Percentiles rank a stretch among this genome's conserved stretches.
These are phyloP conservation scores for Colletotrichum sp. DNA, from an alignment of 2,329 filamentous ascomycete species.

Conservation along the genomic window DNA sequence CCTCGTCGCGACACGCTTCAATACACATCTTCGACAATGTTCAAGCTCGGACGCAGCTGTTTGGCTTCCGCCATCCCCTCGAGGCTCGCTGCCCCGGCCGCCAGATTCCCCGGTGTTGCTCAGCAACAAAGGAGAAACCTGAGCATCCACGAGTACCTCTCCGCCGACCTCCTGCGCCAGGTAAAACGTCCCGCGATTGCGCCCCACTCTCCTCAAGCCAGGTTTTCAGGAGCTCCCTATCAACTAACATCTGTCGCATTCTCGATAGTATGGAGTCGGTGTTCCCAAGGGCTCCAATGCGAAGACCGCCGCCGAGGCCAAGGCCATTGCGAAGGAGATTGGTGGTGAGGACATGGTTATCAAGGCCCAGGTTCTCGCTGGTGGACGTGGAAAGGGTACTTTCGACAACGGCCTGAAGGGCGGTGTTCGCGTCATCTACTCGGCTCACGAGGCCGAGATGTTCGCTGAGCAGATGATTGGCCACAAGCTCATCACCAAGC, in stretches of 20 bases:
- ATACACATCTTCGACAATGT: slow-evolving; percentile 63
- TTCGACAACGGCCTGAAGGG: slow-evolving; percentile 99
- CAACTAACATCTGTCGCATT: slow-evolving; percentile 22
- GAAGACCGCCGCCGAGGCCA: slow-evolving; percentile 82
- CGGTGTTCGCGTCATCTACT: slow-evolving; percentile 98
- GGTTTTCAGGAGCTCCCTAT: slow-evolving; percentile 1
- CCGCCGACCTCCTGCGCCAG: slow-evolving; percentile 85
- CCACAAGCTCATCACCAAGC: slow-evolving; percentile 99
- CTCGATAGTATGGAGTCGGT: slow-evolving; percentile 85
- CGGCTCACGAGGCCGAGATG: slow-evolving; percentile 94
- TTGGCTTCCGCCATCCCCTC: slow-evolving; percentile 74
- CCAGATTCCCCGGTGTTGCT: slow-evolving; percentile 67
- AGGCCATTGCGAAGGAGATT: slow-evolving; percentile 88
- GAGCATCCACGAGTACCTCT: slow-evolving; percentile 98
- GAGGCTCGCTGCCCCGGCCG: slow-evolving; percentile 45
- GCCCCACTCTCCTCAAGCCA: slow-evolving; percentile 18
- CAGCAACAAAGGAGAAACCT: slow-evolving; percentile 88
- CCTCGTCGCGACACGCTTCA: neutral
- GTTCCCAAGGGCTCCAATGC: slow-evolving; percentile 91
- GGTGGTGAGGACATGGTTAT: slow-evolving; percentile 98
- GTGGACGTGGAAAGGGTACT: slow-evolving; percentile 95
- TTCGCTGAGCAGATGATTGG: slow-evolving; percentile 99
- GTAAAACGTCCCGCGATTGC: slow-evolving; percentile 42
- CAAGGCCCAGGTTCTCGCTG: slow-evolving; percentile 98
- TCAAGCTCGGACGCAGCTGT: slow-evolving; percentile 83